phyloP scores from a whole-genome alignment of 768 basidiomycete species.

The Pleurotus cornucopiae region DNA sequence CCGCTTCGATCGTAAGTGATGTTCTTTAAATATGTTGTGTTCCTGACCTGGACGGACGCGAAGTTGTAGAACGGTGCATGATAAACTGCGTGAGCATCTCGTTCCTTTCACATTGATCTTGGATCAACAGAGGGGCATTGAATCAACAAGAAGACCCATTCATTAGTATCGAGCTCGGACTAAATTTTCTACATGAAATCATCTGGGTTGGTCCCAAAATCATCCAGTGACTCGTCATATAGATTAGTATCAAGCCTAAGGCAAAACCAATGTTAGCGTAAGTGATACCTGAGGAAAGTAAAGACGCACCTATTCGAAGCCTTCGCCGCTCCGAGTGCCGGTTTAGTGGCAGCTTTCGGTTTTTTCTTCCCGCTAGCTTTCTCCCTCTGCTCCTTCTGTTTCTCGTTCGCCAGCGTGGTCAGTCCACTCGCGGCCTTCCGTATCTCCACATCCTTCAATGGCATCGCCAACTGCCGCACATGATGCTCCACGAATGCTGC shows the following conservation, averaged over 20 bases:
- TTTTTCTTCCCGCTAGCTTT: constrained; percentile 91
- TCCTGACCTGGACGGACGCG: no score
- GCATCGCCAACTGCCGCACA: constrained; percentile 65
- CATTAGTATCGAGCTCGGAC: constrained; percentile 3
- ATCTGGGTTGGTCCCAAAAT: constrained; percentile 68
- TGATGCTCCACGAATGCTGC: constrained; percentile 81
- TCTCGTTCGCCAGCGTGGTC: constrained; percentile 89
- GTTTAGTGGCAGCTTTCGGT: constrained; percentile 64
- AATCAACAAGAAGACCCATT: constrained; percentile 1
- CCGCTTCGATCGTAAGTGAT: no score
- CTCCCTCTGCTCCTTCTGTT: constrained; percentile 87
- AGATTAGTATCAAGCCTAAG: constrained; percentile 69
- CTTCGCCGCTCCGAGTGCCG: constrained; percentile 73
- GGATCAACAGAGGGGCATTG: neutral
- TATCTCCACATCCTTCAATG: constrained; percentile 87
- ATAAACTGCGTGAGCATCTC: no score
- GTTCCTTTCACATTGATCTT: no score
- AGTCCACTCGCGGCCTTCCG: constrained; percentile 83
- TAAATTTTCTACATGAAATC: constrained; percentile 81
- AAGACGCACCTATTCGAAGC: constrained; percentile 50
- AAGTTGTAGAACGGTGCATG: no score
- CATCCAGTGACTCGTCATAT: constrained; percentile 90
- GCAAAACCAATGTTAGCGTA: constrained; percentile 8
- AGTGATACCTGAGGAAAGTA: neutral
- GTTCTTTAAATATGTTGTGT: no score